Evolutionary conservation across 768 basidiomycete genomes (phyloP), one percentile per base, ranked within the genome.

Genomic region (Serendipita indica): DNA sequence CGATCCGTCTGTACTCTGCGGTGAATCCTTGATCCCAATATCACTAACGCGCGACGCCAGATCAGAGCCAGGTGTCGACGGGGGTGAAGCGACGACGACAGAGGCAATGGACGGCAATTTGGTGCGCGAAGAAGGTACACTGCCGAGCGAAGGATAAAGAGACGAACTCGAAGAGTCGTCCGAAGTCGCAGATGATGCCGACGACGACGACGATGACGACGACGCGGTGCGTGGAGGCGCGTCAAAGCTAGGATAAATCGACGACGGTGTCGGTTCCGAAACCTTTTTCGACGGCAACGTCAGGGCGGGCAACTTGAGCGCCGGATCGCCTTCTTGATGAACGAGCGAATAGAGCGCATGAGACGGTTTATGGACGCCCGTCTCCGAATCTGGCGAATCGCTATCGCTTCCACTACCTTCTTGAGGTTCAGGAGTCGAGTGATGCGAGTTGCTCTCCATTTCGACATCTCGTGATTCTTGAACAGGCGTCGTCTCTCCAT

Each of bases 401-500:
- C 25, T 27, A 18, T 27, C 49, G n/a, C 41, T 43, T 7, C n/a
- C n/a, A n/a, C n/a, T n/a, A n/a, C n/a, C n/a, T n/a, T n/a, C n/a
- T n/a, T n/a, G 35, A 20, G 6, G 32, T 6, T 16, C 49, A 45
- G 27, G 43, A 39, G 12, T 62, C 49, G 61, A 33, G 35, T 25
- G 59, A 28, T 10, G 56, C 59, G 58, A 58, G 33, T 3, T 32
- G 59, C 27, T 34, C 57, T 16, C 58, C 57, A 28, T 71, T 71
- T 3, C 60, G 59, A 37, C 57, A 49, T 37, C 5, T 18, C 6
- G 39, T 20, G 18, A n/a, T 39, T 20, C 39, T 37, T 5, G 57
- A 18, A 39, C 20, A 35, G 34, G 18, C 41, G 60, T 65, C 56
- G 59, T 66, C 58, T 57, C 67, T 22, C 64, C 72, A 32, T 68